These are phyloP conservation scores for Triticum timopheevii DNA, from an alignment of 176 grass and related monocot species.

Conservation along the genomic window DNA sequence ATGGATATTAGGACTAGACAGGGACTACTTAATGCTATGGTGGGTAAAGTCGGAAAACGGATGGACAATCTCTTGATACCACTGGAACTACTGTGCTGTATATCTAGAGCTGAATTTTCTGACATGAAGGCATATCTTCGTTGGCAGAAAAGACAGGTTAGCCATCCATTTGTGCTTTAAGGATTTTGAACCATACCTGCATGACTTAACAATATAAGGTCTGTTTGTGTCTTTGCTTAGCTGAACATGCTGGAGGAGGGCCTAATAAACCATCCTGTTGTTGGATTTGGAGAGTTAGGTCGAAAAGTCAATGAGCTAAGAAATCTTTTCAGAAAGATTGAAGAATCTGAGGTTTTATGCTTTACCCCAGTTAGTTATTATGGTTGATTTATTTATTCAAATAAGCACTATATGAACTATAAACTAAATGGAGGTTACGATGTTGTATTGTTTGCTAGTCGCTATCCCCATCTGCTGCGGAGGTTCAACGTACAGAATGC, in stretches of 20 bases:
- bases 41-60: slow-evolving; percentile 89
- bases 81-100: slow-evolving; percentile 88
- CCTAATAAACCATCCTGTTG: slow-evolving; percentile 88
- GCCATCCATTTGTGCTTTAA: slow-evolving; percentile 9
- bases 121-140: slow-evolving; percentile 97
- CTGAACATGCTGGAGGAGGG: slow-evolving; percentile 99
- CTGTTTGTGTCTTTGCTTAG: slow-evolving; percentile 48
- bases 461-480: slow-evolving; percentile 67
- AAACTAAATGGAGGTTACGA: slow-evolving; percentile 16
- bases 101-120: slow-evolving; percentile 95
- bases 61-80: slow-evolving; percentile 99
- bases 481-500: slow-evolving; percentile 87
- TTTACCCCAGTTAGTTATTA: slow-evolving; percentile 23
- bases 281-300: slow-evolving; percentile 89
- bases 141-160: slow-evolving; percentile 99
- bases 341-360: slow-evolving; percentile 89
- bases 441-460: slow-evolving; percentile 49
- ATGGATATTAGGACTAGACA: slow-evolving; percentile 98
- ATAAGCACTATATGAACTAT: not conserved
- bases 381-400: slow-evolving; percentile 19
- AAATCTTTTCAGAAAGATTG: slow-evolving; percentile 89
- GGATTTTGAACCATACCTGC: slow-evolving; percentile 8
- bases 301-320: slow-evolving; percentile 86
- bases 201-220: slow-evolving; percentile 25
- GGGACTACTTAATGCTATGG: slow-evolving; percentile 96